These are phyloP conservation scores for Trichoderma orchidacearum DNA, from an alignment of 495 filamentous ascomycete genomes.

Conservation along the genomic window DNA sequence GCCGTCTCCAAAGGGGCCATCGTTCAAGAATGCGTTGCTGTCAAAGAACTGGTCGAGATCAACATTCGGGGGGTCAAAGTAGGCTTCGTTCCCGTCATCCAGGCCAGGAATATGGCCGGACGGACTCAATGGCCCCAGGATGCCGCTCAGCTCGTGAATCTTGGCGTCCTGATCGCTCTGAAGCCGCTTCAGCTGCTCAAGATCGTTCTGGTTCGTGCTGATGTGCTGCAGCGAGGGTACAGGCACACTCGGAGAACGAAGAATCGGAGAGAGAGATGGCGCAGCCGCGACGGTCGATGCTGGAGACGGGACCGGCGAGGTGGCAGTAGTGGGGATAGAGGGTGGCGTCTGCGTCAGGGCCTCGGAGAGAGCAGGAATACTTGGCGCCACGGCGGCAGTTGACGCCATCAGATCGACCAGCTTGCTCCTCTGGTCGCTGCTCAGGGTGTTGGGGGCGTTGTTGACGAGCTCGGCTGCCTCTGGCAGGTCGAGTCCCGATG, in stretches of 20 bases:
- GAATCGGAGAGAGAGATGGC: slow-evolving; percentile 32
- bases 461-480: slow-evolving; percentile 43
- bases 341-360: background rate
- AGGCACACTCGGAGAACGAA: slow-evolving; percentile 43
- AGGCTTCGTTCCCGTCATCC: slow-evolving; percentile 24
- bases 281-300: slow-evolving; percentile 10
- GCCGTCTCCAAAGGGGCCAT: slow-evolving; percentile 5
- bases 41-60: slow-evolving; percentile 63
- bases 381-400: slow-evolving; percentile 8
- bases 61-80: slow-evolving; percentile 29
- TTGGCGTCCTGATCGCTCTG: slow-evolving; percentile 58
- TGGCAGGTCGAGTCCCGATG: slow-evolving; percentile 49
- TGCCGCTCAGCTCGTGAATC: slow-evolving; percentile 53
- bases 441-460: slow-evolving; percentile 55
- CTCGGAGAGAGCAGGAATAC: slow-evolving; percentile 5
- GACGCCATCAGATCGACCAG: slow-evolving; percentile 68
- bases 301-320: slow-evolving; percentile 6
- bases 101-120: slow-evolving; percentile 70
- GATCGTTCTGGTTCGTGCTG: slow-evolving; percentile 50
- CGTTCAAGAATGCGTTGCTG: slow-evolving; percentile 40
- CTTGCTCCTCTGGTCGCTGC: slow-evolving; percentile 60
- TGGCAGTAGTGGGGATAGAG: background rate
- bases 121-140: slow-evolving; percentile 66
- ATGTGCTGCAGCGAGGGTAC: slow-evolving; percentile 43
- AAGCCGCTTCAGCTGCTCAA: slow-evolving; percentile 60